Evolutionary conservation across 257 asterid genomes (phyloP), one percentile per base, ranked within the genome.

Genomic region (Solanum etuberosum): DNA sequence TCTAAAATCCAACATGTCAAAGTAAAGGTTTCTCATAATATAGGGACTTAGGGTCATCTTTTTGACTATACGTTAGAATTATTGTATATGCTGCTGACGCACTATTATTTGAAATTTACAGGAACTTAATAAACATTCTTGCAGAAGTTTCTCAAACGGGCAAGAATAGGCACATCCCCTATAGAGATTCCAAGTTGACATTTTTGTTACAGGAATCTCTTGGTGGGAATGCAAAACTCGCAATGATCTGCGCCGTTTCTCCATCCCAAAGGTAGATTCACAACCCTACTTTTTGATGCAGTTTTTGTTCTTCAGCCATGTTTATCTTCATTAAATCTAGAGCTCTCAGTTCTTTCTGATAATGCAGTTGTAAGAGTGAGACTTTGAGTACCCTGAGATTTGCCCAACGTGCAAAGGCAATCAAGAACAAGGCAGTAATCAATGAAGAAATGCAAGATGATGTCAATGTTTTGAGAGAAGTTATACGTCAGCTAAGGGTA

Each of bases 61-160:
- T 43, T 80, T 29, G 27, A 9, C 85, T 46, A 27, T 29, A 43
- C 3, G 20, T 4, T 80, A 15, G 42, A 46, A 25, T 42, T 7
- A 25, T 78, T 80, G 37, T 74, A 72, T 84, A 14, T 86, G 31
- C 72, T 87, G 68, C 90, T 90, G 73, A 91, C 37, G 78, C 46
- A 65, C 86, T 88, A 21, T 83, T 83, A 68, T 51, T 86, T 90
- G 87, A 46, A 37, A 65, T 85, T 59, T 90, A 67, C 93, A 97
- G 99, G 98, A 97, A 97, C 92, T 90, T 97, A 90, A 97, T 97
- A 88, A 97, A 94, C 91, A 95, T 97, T 90, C 95, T 97, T 43
- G 99, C 98, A 38, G 99, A 97, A 92, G 98, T 97, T 88, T 95
- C 99, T n/a, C 98, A 97, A 88, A 94, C 98, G 68, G 99, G 99